phyloP scores from a whole-genome alignment of 2,329 filamentous ascomycete species.

The Zasmidium citrigriseum region DNA sequence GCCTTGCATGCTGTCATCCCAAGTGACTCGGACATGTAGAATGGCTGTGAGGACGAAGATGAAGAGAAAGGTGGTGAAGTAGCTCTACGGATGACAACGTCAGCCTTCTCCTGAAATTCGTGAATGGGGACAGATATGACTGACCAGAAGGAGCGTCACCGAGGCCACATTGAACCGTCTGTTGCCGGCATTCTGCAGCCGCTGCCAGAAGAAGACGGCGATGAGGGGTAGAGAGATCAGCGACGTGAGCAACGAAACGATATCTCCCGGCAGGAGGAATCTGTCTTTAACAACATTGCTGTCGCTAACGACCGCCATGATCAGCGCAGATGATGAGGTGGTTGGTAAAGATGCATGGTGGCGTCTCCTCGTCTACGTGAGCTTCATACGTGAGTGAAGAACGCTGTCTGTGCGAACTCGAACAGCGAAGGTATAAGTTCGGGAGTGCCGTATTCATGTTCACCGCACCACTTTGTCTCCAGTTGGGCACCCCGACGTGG shows the following conservation, averaged over 20 bases:
- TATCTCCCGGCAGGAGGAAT: slow-evolving; percentile 13
- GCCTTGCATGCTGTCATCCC: slow-evolving; percentile 6
- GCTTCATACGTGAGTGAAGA: slow-evolving; percentile 8
- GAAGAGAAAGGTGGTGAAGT: slow-evolving; percentile 20
- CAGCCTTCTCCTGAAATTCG: not conserved
- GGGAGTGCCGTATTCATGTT: not conserved
- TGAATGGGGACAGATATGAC: not conserved
- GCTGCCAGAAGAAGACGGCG: slow-evolving; percentile 12
- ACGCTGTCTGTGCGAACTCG: slow-evolving; percentile 8
- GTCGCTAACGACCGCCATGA: slow-evolving; percentile 17
- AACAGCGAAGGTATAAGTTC: not conserved
- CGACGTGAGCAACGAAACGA: slow-evolving; percentile 12
- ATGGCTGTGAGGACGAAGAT: slow-evolving; percentile 21
- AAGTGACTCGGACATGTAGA: slow-evolving; percentile 15
- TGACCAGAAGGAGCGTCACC: slow-evolving; percentile 17
- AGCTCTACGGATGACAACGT: slow-evolving; percentile 13
- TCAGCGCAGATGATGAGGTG: not conserved
- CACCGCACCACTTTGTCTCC: not conserved
- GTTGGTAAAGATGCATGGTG: not conserved
- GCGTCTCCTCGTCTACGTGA: not conserved
- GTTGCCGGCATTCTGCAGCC: slow-evolving; percentile 9
- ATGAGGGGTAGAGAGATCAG: slow-evolving; percentile 14
- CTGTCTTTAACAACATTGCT: slow-evolving; percentile 4
- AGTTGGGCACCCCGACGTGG: not conserved
- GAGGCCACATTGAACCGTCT: slow-evolving; percentile 16